Base-by-base conservation (phyloP, 1,139 yeast genomes). In the Taphrina betulina region DNA sequence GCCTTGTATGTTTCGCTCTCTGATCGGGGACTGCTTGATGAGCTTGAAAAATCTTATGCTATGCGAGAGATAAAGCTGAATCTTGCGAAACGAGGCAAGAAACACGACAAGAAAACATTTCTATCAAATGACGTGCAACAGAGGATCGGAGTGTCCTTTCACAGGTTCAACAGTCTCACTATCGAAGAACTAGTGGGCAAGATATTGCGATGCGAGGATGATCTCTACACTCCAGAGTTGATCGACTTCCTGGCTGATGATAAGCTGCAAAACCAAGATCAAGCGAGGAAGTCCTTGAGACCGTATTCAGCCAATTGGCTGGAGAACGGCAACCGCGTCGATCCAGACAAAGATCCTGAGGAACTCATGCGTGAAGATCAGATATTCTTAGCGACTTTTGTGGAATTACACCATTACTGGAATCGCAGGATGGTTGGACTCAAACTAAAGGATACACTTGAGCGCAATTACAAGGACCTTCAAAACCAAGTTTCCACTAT, bases 131-230 rank as follows among this genome's bases (percentile, higher is more conserved):
- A 90, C 64, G 71, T 89, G 60, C 86, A 95, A 1, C 92, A 84
- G 67, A 95, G 87, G 64, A 88, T 92, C 72, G 97, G 95, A 40
- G 92, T 92, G 66, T 89, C 90, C 65, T 72, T 92, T 58, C 97
- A 92, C 67, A 79, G 84, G 77, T 87, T 82, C 71, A 78, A 88
- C 2, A 75, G 73, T 60, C 65, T 79, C 54, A 66, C 81, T 1
- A 95, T 83, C 16, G 80, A 77, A 5, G 83, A 78, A 29, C 75
- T 92, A 46, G 80, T 88, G 2, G 52, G 62, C 10, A 84, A 82
- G 66, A 81, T 92, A 1, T 72, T 92, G 48, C 75, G 73, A 23
- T 92, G 98, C 70, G 85, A 85, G 58, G 92, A 85, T 10, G 78
- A 90, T 16, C 62, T 88, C 44, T 78, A 76, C 35, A 88, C 84